Conservation (phyloP, 331 rosid genomes). For the Rosa hybrid region DNA sequence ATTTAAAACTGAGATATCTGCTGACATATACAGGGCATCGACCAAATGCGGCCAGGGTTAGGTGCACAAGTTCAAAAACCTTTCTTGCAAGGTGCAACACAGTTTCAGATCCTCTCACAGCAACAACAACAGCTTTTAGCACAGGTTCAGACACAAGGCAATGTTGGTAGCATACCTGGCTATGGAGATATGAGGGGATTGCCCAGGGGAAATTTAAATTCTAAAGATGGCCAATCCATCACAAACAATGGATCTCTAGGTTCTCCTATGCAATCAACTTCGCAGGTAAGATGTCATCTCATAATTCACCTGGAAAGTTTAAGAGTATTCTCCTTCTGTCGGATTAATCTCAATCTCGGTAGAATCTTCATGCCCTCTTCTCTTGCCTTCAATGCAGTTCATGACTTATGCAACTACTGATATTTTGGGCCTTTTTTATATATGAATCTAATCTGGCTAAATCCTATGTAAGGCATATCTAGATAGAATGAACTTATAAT, state of each 20-base stretch:
- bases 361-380: background rate
- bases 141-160: conserved; percentile 86
- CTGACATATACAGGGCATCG: conserved; percentile 67
- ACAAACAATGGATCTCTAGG: conserved; percentile 85
- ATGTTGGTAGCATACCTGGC: conserved; percentile 50
- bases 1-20: conserved; percentile 23
- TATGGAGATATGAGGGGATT: conserved; percentile 85
- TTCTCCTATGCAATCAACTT: conserved; percentile 88
- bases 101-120: conserved; percentile 84
- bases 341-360: background rate
- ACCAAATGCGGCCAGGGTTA: conserved; percentile 78
- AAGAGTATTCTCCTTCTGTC: background rate
- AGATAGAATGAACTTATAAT: background rate
- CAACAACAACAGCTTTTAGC: conserved; percentile 84
- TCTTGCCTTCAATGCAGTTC: background rate
- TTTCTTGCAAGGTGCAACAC: conserved; percentile 74
- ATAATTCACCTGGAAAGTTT: background rate
- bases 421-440: background rate
- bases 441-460: background rate
- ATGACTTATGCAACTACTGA: background rate
- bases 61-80: conserved; percentile 92
- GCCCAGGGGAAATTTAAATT: conserved; percentile 63
- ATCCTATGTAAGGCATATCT: background rate
- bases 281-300: conserved; percentile 55
- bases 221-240: conserved; percentile 69